Evolutionary conservation across 208 protist species (phyloP), one percentile per base, ranked within the genome.

Genomic region (Wallacemonas sp.): DNA sequence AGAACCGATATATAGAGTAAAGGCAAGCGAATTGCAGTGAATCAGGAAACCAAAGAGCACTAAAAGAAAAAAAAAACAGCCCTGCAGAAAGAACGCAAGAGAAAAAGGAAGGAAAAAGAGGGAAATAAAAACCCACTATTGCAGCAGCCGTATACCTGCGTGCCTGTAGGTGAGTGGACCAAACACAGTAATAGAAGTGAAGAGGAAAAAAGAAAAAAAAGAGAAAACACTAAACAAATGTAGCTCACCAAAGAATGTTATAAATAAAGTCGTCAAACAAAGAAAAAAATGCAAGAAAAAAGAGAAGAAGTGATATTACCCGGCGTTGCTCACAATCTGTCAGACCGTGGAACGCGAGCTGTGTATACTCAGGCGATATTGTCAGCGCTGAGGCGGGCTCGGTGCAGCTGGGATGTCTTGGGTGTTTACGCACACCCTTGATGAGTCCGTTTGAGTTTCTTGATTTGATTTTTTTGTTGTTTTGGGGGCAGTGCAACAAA

Each of bases 101-200:
- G 42, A 57, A 36, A 61, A 36, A 69, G 63, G 32, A n/a, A 57
- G 48, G 29, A 20, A 33, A 71, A 61, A 39, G 41, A n/a, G n/a
- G n/a, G n/a, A n/a, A 44, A 61, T 67, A 32, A 74, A 57, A 62
- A 67, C 25, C 12, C n/a, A 20, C 44, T 61, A 18, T 16, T 2
- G 5, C 16, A 33, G 25, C 26, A 4, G 44, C 16, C n/a, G 44
- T 23, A 1, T 23, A 22, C n/a, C 11, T 23, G 44, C 44, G 20
- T 4, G 20, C 7, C 11, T 25, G 1, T 18, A 49, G 10, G 44
- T 26, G 44, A 49, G 1, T 49, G 44, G 16, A 10, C 0, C 18
- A 22, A 7, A 1, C 20, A 5, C 16, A 10, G 44, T 49, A 25
- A 49, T 12, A 26, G 20, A 22, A 49, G 44, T 16, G 44, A 49